Evolutionary conservation across 495 filamentous ascomycete genomes (phyloP), one percentile per base, ranked within the genome.

Genomic region (Clavariopsis aquatica): DNA sequence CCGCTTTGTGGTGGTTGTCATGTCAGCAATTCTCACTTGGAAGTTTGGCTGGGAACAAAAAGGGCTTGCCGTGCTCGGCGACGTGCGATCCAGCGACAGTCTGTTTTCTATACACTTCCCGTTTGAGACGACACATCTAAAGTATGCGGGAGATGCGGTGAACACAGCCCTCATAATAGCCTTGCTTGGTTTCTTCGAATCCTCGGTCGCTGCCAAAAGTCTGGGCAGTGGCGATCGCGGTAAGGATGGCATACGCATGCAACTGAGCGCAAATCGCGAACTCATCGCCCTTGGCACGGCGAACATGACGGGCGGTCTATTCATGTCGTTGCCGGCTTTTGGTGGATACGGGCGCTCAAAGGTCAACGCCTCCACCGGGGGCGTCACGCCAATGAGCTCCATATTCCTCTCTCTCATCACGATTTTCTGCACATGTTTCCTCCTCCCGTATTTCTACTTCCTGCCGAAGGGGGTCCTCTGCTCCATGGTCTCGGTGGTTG

Each of bases 281-380:
- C 86, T 99, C 66, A 89, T 98, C 12, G 93, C 95, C 0, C 82
- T 99, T 0, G 94, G 94, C 0, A 83, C 89, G 9, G 92, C 95
- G 5, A 99, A 99, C 72, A 73, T 97, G 12, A 75, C 93, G 6
- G 93, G 93, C n/a, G 88, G 90, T 0, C 90, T 91, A 69, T 99
- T 98, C 75, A 89, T 89, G 82, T 84, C 89, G 8, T 79, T 99
- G 5, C 94, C 94, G 10, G 92, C 91, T 0, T 99, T 98, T 79
- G 94, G 94, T 15, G 94, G 94, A 1, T 99, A 99, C 72, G 94
- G 93, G 28, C 83, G 94, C 70, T 96, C 91, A 77, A 99, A 98
- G 71, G 89, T 98, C 65, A 99, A 97, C 73, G 84, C 87, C 41
- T 86, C 88, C 26, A 98, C 94, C 0, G 94, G 94, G 49, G 94